Evolutionary conservation across 2,329 filamentous ascomycete species (phyloP), one percentile per base, ranked within the genome.

Genomic region (Albophoma yamanashiensis): DNA sequence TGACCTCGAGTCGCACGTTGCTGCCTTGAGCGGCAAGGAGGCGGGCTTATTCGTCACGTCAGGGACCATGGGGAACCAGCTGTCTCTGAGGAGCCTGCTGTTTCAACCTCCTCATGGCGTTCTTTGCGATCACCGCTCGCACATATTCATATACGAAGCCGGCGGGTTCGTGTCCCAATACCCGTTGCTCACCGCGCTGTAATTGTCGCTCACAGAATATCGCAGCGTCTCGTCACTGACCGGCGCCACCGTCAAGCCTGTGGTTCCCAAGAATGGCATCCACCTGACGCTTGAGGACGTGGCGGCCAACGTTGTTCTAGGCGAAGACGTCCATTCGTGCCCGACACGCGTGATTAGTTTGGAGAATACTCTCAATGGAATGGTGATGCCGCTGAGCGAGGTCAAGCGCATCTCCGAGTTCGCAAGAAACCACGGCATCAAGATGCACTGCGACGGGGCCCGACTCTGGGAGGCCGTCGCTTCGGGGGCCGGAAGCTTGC

Each of bases 31-130:
- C 0, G 85, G 85, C 65, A 92, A 95, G 67, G 87, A 92, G 67
- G 85, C 85, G 9, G 89, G 84, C 0, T 79, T 97, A 5, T 86
- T 96, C 59, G 90, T 96, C 59, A 80, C 95, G 61, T 94, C 90
- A 0, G 93, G 93, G 4, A 96, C 92, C 5, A 96, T 96, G 92
- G 92, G 91, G 47, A 97, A 97, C 75, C 92, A 96, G 72, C 79
- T 97, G 22, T 87, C 89, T 0, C 80, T 96, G 50, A 85, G 92
- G 45, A 82, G 89, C 1, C 88, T 94, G 61, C 80, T 97, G 17
- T 82, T 79, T 0, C 88, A 90, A 62, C 92, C 92, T 17, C 93
- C 93, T 0, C 86, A 96, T 71, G 83, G 83, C 9, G 83, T 97
- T 6, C 76, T 97, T 11, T 91, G 89, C 66, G 92, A 97, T 70